Evolutionary conservation across 2,329 filamentous ascomycete genomes (phyloP), one percentile per base, ranked within the genome.

Genomic region (Fusarium hostae): DNA sequence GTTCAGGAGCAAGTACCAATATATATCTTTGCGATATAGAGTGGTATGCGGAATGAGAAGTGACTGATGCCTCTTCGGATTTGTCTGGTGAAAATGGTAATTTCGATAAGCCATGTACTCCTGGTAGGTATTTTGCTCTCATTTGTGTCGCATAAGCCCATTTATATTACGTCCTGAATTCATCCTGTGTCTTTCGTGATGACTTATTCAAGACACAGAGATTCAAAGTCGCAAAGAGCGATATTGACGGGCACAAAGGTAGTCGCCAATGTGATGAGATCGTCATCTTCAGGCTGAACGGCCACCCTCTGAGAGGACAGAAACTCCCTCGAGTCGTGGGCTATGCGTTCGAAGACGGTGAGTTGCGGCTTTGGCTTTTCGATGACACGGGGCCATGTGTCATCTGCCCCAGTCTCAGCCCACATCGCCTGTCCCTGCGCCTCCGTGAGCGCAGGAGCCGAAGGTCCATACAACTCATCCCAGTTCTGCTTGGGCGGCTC

Each of bases 321-420:
- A 2, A 11, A 1, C 0, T 26, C 32, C 16, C 5, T 18, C 5
- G 2, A 15, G 5, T 26, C 8, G n/a, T 6, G 3, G 6, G 8
- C 12, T 16, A 9, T 28, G 3, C 18, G 4, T 6, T 2, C 9
- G 2, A 2, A 28, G 2, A 9, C 22, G 16, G 32, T 5, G 3
- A 0, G 22, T 15, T n/a, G 18, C 3, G 13, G 2, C 9, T 20
- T 51, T n/a, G 22, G 6, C 18, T 39, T 28, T 1, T n/a, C 22
- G 18, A 9, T 3, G 1, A 4, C 32, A 2, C 18, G 32, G 13
- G 22, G 22, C 48, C 22, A 28, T 5, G 18, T 11, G 6, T 39
- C 18, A n/a, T n/a, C 4, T 12, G 9, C 16, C 9, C 16, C 4
- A 28, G 48, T 39, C 48, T 9, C 9, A n/a, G 22, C 22, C 22